Conservation (phyloP, 805 yeast genomes). For the Dipodascopsis uninucleata region DNA sequence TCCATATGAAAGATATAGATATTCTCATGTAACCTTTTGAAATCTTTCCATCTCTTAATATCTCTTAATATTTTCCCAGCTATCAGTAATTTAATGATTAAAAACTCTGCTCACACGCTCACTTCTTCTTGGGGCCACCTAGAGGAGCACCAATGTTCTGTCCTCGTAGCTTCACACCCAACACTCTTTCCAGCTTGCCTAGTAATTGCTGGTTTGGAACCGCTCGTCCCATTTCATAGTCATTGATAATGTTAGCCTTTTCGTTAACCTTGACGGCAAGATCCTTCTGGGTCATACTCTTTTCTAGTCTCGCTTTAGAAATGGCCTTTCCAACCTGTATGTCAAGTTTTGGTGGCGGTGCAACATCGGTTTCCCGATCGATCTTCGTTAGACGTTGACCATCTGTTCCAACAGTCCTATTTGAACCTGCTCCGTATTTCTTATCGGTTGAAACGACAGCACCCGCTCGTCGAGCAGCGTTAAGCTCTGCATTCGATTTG, state of each 20-base stretch:
- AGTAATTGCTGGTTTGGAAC: constrained; percentile 93
- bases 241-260: constrained; percentile 91
- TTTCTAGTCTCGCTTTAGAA: constrained; percentile 78
- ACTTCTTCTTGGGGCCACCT: constrained; percentile 44
- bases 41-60: no score
- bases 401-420: constrained; percentile 70
- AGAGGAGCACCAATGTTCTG: constrained; percentile 91
- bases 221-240: constrained; percentile 95
- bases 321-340: constrained; percentile 83
- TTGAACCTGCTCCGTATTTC: constrained; percentile 66
- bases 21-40: no score
- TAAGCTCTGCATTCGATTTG: constrained; percentile 68
- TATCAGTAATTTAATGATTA: no score
- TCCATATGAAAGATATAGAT: no score
- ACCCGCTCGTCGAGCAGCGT: constrained; percentile 93
- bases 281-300: constrained; percentile 89
- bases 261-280: constrained; percentile 93
- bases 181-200: constrained; percentile 86
- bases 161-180: constrained; percentile 94
- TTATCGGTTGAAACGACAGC: constrained; percentile 86
- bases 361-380: constrained; percentile 90
- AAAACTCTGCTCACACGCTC: constrained; percentile 3
- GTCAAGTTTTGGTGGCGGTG: constrained; percentile 85
- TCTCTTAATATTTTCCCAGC: no score
- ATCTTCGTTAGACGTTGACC: constrained; percentile 93